These are phyloP conservation scores for Urostyla sp. DNA, from an alignment of 73 alveolate species.

Conservation along the genomic window DNA sequence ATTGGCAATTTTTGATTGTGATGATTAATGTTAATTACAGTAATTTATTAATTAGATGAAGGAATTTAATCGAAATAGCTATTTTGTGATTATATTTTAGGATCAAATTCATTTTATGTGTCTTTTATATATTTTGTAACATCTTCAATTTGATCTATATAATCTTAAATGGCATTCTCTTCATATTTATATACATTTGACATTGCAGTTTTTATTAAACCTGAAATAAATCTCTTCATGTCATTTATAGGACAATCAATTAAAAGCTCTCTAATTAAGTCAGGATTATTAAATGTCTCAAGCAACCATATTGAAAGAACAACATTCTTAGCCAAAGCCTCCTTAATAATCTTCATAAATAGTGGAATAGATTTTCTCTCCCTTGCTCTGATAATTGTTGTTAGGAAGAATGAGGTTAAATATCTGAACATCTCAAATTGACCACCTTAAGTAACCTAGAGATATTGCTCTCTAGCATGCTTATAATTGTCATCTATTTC, in stretches of 20 bases:
- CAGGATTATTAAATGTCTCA: conserved; percentile 43
- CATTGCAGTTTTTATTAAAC: conserved; percentile 64
- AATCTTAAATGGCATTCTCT: conserved; percentile 13
- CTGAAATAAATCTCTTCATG: conserved; percentile 64
- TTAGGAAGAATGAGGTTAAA: conserved; percentile 49
- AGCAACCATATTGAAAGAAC: conserved; percentile 58
- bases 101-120: no score
- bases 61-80: no score
- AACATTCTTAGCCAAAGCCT: conserved; percentile 16
- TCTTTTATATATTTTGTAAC: neutral
- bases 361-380: conserved; percentile 41
- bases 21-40: neutral
- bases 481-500: conserved; percentile 23
- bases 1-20: conserved; percentile 45
- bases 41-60: no score
- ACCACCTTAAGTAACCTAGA: conserved; percentile 5
- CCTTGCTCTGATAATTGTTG: conserved; percentile 64
- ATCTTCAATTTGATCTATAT: neutral
- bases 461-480: conserved; percentile 10
- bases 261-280: conserved; percentile 58
- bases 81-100: no score
- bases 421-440: conserved; percentile 40
- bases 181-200: conserved; percentile 29
- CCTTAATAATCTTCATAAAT: conserved; percentile 41
- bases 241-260: conserved; percentile 72